Evolutionary conservation across 805 yeast genomes (phyloP).

Genomic region (Saccharomyces mikatae): DNA sequence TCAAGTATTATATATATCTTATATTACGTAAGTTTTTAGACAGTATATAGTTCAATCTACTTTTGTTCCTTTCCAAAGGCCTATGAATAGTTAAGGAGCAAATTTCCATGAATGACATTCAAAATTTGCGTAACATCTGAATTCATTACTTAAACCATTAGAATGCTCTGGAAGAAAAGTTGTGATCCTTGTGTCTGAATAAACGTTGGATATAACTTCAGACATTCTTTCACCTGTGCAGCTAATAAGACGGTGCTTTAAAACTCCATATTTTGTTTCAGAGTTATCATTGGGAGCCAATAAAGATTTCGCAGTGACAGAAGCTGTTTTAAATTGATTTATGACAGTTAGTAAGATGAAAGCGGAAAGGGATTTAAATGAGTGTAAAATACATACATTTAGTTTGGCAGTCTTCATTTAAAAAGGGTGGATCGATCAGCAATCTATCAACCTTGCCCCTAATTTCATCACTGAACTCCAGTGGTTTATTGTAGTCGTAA

Average conservation of each 20-base stretch:
- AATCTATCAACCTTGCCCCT: conserved; percentile 60
- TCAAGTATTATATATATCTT: no score
- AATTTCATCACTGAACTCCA: conserved; percentile 47
- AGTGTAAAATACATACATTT: conserved; percentile 36
- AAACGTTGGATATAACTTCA: conserved; percentile 48
- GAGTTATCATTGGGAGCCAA: conserved; percentile 34
- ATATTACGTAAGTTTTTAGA: neutral
- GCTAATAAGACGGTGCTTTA: conserved; percentile 47
- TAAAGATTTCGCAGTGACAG: conserved; percentile 55
- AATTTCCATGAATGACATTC: conserved; percentile 65
- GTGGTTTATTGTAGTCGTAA: conserved; percentile 71
- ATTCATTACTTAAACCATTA: conserved; percentile 81
- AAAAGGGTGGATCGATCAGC: conserved; percentile 81
- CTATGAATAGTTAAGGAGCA: neutral
- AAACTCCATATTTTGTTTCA: conserved; percentile 35
- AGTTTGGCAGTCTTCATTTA: conserved; percentile 73
- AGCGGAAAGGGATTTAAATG: neutral
- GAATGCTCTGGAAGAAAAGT: conserved; percentile 71
- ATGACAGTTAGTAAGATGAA: conserved; percentile 2
- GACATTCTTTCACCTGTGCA: conserved; percentile 90
- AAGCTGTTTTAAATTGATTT: conserved; percentile 23
- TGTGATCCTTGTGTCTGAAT: conserved; percentile 60
- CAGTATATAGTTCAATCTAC: neutral
- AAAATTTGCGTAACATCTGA: conserved; percentile 73
- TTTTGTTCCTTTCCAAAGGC: neutral